Percentiles rank a stretch among this genome's conserved stretches.
Evolutionary conservation across 257 asterid genomes (phyloP).

Genomic region (Ajuga chamaepitys): DNA sequence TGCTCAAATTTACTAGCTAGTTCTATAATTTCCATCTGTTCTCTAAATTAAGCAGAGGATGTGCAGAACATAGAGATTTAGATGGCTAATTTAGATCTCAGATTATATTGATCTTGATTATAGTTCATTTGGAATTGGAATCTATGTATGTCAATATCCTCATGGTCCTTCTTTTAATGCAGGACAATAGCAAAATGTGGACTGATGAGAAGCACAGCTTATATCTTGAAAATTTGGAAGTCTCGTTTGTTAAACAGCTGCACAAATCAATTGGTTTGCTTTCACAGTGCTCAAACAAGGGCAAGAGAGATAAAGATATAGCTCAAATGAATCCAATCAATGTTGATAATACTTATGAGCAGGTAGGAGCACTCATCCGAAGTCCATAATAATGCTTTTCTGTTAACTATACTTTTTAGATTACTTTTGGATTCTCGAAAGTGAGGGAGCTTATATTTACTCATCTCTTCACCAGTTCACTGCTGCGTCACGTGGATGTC

Average conservation of each 20-base stretch:
- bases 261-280: conserved; percentile 38
- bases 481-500: conserved; percentile 20
- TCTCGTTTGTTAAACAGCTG: conserved; percentile 61
- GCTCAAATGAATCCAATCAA: conserved; percentile 15
- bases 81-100: too few relatives aligned
- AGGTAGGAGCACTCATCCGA: conserved; percentile 32
- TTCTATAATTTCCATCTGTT: neutral
- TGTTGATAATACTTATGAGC: conserved; percentile 15
- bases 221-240: conserved; percentile 61
- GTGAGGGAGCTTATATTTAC: neutral
- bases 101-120: neutral
- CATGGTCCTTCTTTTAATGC: conserved; percentile 14
- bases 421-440: neutral
- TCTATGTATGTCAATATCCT: neutral
- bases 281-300: conserved; percentile 20
- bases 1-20: neutral
- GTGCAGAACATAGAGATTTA: too few relatives aligned
- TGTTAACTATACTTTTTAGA: neutral
- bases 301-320: conserved; percentile 8
- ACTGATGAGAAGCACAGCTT: conserved; percentile 67
- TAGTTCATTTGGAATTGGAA: neutral
- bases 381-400: conserved; percentile 11
- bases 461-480: conserved; percentile 24
- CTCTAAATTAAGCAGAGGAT: neutral
- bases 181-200: conserved; percentile 52